Percentiles rank a stretch among this genome's conserved stretches.
phyloP scores from a whole-genome alignment of 1,139 yeast species.

The Taphrina pruni region DNA sequence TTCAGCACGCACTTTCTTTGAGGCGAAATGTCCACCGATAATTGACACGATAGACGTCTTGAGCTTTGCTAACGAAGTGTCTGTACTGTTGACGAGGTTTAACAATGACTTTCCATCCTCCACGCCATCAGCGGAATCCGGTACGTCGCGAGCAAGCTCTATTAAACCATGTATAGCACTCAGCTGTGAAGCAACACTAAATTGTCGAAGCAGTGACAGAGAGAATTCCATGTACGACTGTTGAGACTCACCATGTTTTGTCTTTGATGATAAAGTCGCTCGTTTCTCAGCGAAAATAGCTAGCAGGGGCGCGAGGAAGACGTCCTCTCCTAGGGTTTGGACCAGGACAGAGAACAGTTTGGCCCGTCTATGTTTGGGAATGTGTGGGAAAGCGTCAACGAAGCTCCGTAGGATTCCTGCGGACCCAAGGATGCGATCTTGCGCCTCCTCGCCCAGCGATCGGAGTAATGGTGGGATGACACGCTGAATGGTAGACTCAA shows the following conservation, averaged over 20 bases:
- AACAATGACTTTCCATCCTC: constrained; percentile 5
- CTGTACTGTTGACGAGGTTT: not conserved
- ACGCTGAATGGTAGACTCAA: constrained; percentile 86
- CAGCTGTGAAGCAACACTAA: constrained; percentile 20
- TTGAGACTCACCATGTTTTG: constrained; percentile 53
- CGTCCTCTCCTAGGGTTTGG: constrained; percentile 71
- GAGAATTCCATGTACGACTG: constrained; percentile 61
- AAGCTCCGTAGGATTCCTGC: constrained; percentile 87
- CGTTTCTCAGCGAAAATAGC: constrained; percentile 76
- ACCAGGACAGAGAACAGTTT: constrained; percentile 79
- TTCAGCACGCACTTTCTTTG: constrained; percentile 36
- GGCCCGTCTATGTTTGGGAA: constrained; percentile 95
- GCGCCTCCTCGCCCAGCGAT: constrained; percentile 47
- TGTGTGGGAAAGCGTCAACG: constrained; percentile 90
- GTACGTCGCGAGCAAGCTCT: constrained; percentile 30
- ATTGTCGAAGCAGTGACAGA: constrained; percentile 35
- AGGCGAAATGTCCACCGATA: constrained; percentile 28
- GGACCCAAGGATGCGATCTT: constrained; percentile 60
- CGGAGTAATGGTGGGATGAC: constrained; percentile 89
- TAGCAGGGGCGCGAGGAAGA: constrained; percentile 72
- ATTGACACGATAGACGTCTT: constrained; percentile 20
- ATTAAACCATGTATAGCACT: constrained; percentile 22
- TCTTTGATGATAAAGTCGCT: constrained; percentile 66
- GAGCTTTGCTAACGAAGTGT: constrained; percentile 4
- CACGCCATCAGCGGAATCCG: constrained; percentile 3